Percentiles rank a stretch among this genome's conserved stretches.
phyloP scores from a whole-genome alignment of 441 rosid genomes.

The Syzygium syzygioides region DNA sequence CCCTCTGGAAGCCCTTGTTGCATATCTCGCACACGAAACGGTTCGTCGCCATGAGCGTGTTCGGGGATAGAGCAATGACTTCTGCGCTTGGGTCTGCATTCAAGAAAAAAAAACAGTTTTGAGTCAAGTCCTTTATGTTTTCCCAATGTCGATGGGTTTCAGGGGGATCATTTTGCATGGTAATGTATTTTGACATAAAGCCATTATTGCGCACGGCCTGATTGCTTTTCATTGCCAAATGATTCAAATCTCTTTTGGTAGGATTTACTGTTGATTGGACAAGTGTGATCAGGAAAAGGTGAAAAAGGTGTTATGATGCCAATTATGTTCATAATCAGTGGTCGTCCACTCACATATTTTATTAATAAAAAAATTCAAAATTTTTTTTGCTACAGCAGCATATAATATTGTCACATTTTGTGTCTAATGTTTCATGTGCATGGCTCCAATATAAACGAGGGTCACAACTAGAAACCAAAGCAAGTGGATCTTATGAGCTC shows the following conservation, averaged over 20 bases:
- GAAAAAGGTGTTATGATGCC: neutral
- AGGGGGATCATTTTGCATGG: neutral
- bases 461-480: neutral
- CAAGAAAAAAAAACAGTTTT: neutral
- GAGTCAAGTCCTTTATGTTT: neutral
- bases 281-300: neutral
- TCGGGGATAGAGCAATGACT: conserved; percentile 43
- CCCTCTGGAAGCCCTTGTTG: conserved; percentile 66
- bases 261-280: neutral
- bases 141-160: neutral
- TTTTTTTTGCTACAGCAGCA: neutral
- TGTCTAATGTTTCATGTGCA: neutral
- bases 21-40: conserved; percentile 63
- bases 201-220: neutral
- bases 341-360: neutral
- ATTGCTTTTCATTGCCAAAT: neutral
- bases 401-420: neutral
- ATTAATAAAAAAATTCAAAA: neutral
- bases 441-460: neutral
- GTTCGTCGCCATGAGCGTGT: conserved; percentile 52
- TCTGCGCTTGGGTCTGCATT: conserved; percentile 41
- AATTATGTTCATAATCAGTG: neutral
- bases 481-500: neutral
- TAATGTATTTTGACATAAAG: neutral
- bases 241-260: neutral